A percentile compares a stretch with the other conserved stretches of the same genome.
Conservation (phyloP, 148 eudicot species). For the Rhododendron henanense region DNA sequence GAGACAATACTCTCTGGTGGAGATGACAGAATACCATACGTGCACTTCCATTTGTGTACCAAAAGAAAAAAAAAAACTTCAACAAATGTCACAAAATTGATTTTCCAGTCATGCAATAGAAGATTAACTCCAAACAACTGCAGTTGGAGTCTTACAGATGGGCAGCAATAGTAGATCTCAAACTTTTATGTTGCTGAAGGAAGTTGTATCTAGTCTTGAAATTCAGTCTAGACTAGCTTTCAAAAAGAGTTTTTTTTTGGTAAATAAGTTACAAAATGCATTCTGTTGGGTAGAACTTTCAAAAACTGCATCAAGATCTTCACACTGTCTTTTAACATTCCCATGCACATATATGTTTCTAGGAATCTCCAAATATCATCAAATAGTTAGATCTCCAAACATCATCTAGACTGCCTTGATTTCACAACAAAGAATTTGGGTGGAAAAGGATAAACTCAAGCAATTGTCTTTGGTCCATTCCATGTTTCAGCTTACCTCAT, state of each 20-base stretch:
- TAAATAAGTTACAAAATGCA: neutral
- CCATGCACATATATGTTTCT: neutral
- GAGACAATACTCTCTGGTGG: too few species aligned
- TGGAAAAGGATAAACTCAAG: neutral
- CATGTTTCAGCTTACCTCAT: neutral
- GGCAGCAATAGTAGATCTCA: neutral
- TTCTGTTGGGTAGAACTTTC: neutral
- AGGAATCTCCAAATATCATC: neutral
- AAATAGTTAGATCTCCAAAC: neutral
- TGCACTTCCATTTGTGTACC: neutral
- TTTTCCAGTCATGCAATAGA: neutral
- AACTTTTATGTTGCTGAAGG: neutral
- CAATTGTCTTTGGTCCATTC: neutral
- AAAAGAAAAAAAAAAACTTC: neutral
- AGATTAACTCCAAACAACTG: neutral
- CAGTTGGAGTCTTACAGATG: neutral
- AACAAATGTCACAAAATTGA: neutral
- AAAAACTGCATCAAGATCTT: neutral
- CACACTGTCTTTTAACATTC: neutral
- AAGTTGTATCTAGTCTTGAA: neutral
- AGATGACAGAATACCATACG: too few species aligned
- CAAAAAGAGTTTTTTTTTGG: neutral
- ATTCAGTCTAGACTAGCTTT: neutral
- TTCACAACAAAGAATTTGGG: neutral
- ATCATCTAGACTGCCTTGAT: neutral